Evolutionary conservation across 2,329 filamentous ascomycete genomes (phyloP), one percentile per base, ranked within the genome.

Genomic region (Phoma sp.): DNA sequence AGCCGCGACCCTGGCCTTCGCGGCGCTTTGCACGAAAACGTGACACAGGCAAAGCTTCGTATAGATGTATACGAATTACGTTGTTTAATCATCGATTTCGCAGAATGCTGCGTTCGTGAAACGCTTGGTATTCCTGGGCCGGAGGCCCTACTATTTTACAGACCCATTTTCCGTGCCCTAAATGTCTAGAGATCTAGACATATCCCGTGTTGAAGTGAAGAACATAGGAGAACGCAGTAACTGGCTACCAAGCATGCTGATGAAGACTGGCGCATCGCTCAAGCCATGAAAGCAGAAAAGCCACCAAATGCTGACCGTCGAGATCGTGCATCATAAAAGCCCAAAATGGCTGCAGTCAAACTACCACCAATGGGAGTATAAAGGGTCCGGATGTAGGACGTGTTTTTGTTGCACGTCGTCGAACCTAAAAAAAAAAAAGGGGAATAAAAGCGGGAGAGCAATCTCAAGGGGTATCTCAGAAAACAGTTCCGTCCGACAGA

Each of bases 401-500:
- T 61, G 59, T 52, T 57, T 62, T 53, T 54, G 54, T 53, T 47
- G 53, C 55, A 56, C 53, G 37, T 34, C 48, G 38, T 48, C 37
- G 33, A 21, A 45, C 42, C 52, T 29, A 60, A 58, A 56, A 57
- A 66, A 69, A 32, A 60, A 58, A 56, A 57, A 66, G 69, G 60
- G 55, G 60, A 66, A 66, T 59, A 33, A 48, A 55, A 64, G 59
- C 26, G 47, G 64, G 60, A 67, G 60, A 62, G 40, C 59, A 69
- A 66, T 60, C 50, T 62, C 60, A 58, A n/a, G n/a, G 75, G 74
- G 75, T 77, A 77, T 77, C 75, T 76, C 86, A 96, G 74, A 99
- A 98, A 62, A 99, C 91, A 20, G 95, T 98, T 58, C 95, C 95
- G 74, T 99, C 95, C 61, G 92, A 96, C 64, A 96, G 84, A 66